These are phyloP conservation scores for Cladosporium oxysporum DNA, from an alignment of 2,329 filamentous ascomycete species.

Conservation along the genomic window DNA sequence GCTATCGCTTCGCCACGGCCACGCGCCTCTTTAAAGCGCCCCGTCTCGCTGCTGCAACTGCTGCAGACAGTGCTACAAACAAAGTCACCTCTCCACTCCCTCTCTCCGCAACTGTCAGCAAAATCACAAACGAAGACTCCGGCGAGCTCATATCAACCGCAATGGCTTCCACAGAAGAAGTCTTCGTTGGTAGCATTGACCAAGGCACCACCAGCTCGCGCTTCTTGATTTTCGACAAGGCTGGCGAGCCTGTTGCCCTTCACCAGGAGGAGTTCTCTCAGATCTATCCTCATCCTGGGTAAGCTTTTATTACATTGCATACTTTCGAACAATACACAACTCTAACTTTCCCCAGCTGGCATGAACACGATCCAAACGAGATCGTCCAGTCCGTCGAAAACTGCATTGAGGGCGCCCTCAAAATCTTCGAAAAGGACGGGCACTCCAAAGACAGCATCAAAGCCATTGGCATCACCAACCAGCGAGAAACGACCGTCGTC, in stretches of 20 bases:
- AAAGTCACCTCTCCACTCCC: neutral
- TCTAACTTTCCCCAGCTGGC: constrained; percentile 64
- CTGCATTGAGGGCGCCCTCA: constrained; percentile 76
- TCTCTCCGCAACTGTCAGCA: constrained; percentile 7
- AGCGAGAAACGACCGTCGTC: constrained; percentile 83
- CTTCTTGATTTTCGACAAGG: constrained; percentile 85
- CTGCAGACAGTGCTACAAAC: neutral
- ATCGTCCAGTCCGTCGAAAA: constrained; percentile 73
- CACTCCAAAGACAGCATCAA: constrained; percentile 69
- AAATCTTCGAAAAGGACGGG: constrained; percentile 70
- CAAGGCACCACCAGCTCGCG: constrained; percentile 87
- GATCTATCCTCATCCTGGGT: constrained; percentile 83
- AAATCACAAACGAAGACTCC: constrained; percentile 7
- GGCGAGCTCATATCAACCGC: neutral
- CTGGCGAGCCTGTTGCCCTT: constrained; percentile 74
- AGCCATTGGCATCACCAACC: constrained; percentile 83
- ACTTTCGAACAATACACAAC: neutral
- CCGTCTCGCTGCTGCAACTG: constrained; percentile 1
- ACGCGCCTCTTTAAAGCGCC: constrained; percentile 12
- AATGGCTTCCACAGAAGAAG: constrained; percentile 42
- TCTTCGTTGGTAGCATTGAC: constrained; percentile 85
- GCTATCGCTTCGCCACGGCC: neutral
- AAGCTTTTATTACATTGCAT: constrained; percentile 40
- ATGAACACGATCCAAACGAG: constrained; percentile 82
- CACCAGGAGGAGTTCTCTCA: constrained; percentile 88